phyloP scores from a whole-genome alignment of 139 green algal species.

The Closterium sp. region DNA sequence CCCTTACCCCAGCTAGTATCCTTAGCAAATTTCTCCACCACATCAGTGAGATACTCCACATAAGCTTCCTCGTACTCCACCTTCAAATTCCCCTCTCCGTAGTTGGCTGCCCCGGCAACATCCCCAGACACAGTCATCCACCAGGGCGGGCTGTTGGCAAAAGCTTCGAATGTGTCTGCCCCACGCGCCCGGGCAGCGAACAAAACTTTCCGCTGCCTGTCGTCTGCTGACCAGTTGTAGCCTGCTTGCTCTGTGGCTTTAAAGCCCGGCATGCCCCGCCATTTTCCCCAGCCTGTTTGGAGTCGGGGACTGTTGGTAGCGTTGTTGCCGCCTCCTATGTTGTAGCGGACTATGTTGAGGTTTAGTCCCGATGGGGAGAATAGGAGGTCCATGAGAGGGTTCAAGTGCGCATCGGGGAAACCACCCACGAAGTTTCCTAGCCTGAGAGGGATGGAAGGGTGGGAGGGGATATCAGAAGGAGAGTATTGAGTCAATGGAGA shows the following conservation, averaged over 20 bases:
- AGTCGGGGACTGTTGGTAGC: no score
- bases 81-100: constrained; percentile 36
- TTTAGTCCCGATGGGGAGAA: constrained; percentile 47
- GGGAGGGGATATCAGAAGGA: no score
- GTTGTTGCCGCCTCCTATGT: no score
- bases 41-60: constrained; percentile 47
- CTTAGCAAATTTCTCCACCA: constrained; percentile 29
- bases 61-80: constrained; percentile 34
- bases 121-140: constrained; percentile 49
- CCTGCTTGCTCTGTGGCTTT: constrained; percentile 5
- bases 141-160: constrained; percentile 50
- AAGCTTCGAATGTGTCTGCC: constrained; percentile 48
- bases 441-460: no score
- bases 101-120: constrained; percentile 12
- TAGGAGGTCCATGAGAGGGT: constrained; percentile 44
- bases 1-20: not conserved
- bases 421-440: no score
- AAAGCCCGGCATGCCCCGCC: constrained; percentile 16
- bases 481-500: not conserved
- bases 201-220: constrained; percentile 36
- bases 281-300: no score
- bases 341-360: no score
- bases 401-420: no score
- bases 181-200: constrained; percentile 35
- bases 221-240: constrained; percentile 39